Conservation (phyloP, 805 yeast genomes). For the Cyberlindnera japonica region DNA sequence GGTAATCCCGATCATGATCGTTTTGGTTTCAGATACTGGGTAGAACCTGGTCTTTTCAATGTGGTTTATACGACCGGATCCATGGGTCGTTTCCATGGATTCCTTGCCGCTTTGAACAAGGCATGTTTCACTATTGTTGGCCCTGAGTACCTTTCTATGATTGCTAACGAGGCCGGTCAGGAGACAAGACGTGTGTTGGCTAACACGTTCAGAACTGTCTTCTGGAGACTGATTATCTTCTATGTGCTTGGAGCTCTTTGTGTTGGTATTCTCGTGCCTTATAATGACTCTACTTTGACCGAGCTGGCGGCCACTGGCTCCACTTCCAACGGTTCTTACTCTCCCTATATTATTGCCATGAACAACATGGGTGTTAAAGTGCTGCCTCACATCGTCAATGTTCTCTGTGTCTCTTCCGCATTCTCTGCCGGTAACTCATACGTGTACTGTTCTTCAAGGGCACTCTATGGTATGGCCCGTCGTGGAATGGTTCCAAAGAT, state of each 20-base stretch:
- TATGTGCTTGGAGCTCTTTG: slow-evolving; percentile 66
- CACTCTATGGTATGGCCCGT: slow-evolving; percentile 48
- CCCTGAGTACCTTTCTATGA: slow-evolving; percentile 79
- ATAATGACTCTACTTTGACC: slow-evolving; percentile 50
- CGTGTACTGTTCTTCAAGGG: slow-evolving; percentile 54
- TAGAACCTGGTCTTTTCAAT: slow-evolving; percentile 51
- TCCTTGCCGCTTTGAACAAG: slow-evolving; percentile 60
- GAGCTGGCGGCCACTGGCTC: slow-evolving; percentile 57
- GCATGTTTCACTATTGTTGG: slow-evolving; percentile 81
- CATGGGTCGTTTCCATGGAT: slow-evolving; percentile 63
- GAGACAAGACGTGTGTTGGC: slow-evolving; percentile 72
- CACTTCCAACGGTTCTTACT: slow-evolving; percentile 49
- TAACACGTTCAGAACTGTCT: slow-evolving; percentile 69
- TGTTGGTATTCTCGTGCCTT: slow-evolving; percentile 64
- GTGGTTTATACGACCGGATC: slow-evolving; percentile 50
- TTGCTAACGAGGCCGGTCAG: slow-evolving; percentile 76
- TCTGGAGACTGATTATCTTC: slow-evolving; percentile 56
- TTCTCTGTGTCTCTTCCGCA: slow-evolving; percentile 50
- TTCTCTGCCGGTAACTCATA: slow-evolving; percentile 54
- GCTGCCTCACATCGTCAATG: slow-evolving; percentile 49
- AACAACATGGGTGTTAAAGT: slow-evolving; percentile 49
- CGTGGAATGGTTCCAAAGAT: slow-evolving; percentile 57
- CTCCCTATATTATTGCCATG: slow-evolving; percentile 59
- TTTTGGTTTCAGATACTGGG: slow-evolving; percentile 57
- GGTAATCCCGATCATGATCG: slow-evolving; percentile 73